Base-by-base conservation (phyloP, 139 green algal species). In the Astrephomene gubernaculifera region DNA sequence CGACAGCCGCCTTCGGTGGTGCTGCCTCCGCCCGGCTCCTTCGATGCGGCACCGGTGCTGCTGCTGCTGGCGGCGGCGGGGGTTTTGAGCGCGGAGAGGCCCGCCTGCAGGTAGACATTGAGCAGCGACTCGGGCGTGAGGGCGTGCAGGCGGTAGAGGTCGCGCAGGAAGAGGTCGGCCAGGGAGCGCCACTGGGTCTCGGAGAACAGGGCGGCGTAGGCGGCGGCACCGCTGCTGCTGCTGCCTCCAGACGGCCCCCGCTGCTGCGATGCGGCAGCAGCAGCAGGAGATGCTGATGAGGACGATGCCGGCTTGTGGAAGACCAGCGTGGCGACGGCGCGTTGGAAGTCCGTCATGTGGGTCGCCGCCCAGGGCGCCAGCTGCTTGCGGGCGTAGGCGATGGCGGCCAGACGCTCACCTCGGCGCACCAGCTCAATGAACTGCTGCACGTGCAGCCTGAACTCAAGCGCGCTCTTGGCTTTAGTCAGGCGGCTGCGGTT, bases 361-460 rank as follows among this genome's bases (percentile, higher is more conserved):
- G 44, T 87, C 44, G 9, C 8, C 4, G 93, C 94, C 90, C 90
- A 98, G 4, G 84, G 90, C n/a, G 96, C 89, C 31, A 98, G 83
- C 81, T 98, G 85, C 33, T 85, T 43, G 25, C 93, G 92, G 4
- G 97, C 95, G 83, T 99, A 97, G 1, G 61, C 52, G 35, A 99
- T 92, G 2, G 97, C 97, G 22, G 93, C 89, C 33, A 92, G 24
- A 63, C 92, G 86, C 52, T 90, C 35, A 8, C 84, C 92, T 35
- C 68, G n/a, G 14, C 94, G 92, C 54, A 98, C 94, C n/a, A 97
- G 91, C 86, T 99, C 95, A 1, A 99, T 86, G 76, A 98, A 99
- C 89, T 98, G 96, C 94, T 98, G 89, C 74, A 90, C 45, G 44
- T 67, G 80, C 36, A 99, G 90, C 81, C 94, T 91, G 85, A 99